Evolutionary conservation across 169 alveolate species (phyloP).

Genomic region (Plasmodium inui): DNA sequence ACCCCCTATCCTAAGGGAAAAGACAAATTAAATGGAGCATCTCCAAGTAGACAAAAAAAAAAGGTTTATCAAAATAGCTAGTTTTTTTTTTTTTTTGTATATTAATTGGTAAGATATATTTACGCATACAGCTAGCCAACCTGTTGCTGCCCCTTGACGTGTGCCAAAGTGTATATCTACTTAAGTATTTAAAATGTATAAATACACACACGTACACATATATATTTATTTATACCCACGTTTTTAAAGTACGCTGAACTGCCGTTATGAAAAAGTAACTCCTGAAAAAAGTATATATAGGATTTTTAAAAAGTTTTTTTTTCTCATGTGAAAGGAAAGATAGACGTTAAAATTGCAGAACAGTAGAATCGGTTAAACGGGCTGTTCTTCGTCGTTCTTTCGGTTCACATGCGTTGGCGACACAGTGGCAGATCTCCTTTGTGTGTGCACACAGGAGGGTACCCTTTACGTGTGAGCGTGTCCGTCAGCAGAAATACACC

Average conservation of each 20-base stretch:
- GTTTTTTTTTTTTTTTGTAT: conserved; percentile 35
- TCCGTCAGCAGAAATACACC: neutral
- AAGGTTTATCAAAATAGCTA: conserved; percentile 1
- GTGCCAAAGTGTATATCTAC: conserved; percentile 10
- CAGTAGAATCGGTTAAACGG: neutral
- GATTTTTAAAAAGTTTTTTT: neutral
- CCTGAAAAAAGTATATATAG: neutral
- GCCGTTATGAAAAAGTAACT: neutral
- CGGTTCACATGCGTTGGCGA: neutral
- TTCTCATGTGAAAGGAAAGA: neutral
- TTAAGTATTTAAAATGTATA: neutral
- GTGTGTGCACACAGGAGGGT: neutral
- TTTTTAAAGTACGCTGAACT: neutral
- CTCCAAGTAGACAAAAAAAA: neutral
- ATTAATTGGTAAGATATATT: conserved; percentile 17
- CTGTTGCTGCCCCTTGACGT: neutral
- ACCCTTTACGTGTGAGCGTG: neutral
- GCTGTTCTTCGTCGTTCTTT: neutral
- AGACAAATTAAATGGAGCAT: neutral
- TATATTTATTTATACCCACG: neutral
- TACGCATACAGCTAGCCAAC: conserved; percentile 7
- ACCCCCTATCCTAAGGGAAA: neutral
- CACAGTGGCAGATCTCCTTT: neutral
- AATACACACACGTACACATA: neutral
- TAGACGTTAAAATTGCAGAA: neutral